A percentile compares a stretch with the other conserved stretches of the same genome.
phyloP scores from a whole-genome alignment of 805 yeast genomes.

The Hanseniaspora clermontiae region DNA sequence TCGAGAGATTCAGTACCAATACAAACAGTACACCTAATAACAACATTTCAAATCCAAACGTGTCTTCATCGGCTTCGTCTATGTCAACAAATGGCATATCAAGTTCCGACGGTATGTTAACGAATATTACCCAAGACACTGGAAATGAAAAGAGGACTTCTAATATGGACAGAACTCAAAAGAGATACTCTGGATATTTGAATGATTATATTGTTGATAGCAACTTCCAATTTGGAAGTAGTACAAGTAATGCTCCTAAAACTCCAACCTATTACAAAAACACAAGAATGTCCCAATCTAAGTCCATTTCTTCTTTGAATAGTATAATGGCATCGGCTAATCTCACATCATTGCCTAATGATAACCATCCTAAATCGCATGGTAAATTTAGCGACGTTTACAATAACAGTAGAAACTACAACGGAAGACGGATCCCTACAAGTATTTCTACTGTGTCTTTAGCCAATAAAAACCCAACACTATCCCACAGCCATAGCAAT shows the following conservation, averaged over 20 bases:
- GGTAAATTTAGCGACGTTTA: neutral
- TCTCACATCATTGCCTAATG: neutral
- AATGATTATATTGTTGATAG: slow-evolving; percentile 8
- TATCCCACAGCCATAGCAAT: slow-evolving; percentile 19
- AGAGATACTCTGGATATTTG: slow-evolving; percentile 12
- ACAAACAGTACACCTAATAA: neutral
- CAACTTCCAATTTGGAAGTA: neutral
- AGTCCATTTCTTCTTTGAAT: slow-evolving; percentile 9
- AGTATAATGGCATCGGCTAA: slow-evolving; percentile 9
- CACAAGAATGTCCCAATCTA: slow-evolving; percentile 6
- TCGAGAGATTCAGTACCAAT: slow-evolving; percentile 4
- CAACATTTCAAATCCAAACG: neutral
- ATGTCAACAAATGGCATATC: neutral
- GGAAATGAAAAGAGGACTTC: neutral
- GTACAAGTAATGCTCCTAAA: neutral
- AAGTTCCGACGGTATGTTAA: slow-evolving; percentile 3
- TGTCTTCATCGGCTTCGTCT: neutral
- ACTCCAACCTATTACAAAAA: neutral
- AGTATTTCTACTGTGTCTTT: neutral
- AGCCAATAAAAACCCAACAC: neutral
- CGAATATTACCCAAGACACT: slow-evolving; percentile 10
- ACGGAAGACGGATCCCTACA: neutral
- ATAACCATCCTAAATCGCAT: neutral
- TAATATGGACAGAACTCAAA: slow-evolving; percentile 2
- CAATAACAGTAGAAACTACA: neutral